Evolutionary conservation across 768 basidiomycete species (phyloP).

Genomic region (Lactarius quietus): DNA sequence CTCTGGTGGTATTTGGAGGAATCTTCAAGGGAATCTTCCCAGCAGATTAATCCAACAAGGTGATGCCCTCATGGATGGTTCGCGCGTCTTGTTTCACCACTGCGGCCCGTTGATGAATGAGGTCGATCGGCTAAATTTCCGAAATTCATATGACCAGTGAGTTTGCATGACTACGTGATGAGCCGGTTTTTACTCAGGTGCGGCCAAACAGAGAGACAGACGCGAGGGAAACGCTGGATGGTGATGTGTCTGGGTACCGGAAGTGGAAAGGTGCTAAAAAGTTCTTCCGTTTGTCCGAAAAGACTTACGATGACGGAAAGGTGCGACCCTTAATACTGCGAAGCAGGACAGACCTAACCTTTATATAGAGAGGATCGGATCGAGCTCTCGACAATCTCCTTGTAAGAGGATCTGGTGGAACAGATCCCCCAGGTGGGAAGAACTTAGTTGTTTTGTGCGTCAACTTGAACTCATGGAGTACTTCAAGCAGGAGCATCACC

Average conservation of each 20-base stretch:
- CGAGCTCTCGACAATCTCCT: neutral
- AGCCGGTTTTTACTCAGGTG: neutral
- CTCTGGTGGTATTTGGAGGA: neutral
- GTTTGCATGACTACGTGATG: neutral
- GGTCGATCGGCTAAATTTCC: no score
- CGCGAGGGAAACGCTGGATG: no score
- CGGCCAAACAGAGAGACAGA: neutral
- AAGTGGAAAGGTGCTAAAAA: neutral
- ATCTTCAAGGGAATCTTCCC: neutral
- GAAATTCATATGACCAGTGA: neutral
- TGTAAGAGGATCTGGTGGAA: neutral
- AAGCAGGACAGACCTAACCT: neutral
- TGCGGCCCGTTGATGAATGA: neutral
- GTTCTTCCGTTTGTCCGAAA: neutral
- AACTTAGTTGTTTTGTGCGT: no score
- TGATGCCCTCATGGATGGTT: neutral
- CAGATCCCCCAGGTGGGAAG: neutral
- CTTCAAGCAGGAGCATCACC: no score
- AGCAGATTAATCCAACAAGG: neutral
- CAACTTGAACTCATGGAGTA: no score
- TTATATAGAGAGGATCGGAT: neutral
- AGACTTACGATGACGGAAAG: rapidly evolving
- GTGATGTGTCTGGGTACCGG: neutral
- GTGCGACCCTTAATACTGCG: neutral
- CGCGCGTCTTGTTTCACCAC: neutral